phyloP scores from a whole-genome alignment of 2,329 filamentous ascomycete species.

The Bipolaris sorokiniana region DNA sequence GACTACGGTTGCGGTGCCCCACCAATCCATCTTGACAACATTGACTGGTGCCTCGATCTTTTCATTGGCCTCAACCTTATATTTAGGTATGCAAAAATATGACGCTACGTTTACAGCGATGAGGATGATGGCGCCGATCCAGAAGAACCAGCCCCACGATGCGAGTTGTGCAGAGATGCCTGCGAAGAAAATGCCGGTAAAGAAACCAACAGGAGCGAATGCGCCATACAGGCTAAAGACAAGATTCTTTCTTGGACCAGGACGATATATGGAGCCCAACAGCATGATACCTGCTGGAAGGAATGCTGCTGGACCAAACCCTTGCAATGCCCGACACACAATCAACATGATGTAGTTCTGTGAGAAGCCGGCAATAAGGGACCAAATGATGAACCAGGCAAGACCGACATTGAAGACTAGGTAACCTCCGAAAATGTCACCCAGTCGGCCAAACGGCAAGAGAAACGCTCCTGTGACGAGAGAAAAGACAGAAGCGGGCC shows the following conservation, averaged over 20 bases:
- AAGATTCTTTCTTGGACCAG: conserved; percentile 72
- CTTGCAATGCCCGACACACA: conserved; percentile 74
- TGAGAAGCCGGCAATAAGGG: conserved; percentile 72
- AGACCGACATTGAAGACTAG: conserved; percentile 68
- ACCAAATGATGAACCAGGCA: conserved; percentile 70
- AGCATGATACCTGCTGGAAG: conserved; percentile 72
- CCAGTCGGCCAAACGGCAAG: conserved; percentile 59
- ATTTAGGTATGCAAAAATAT: conserved; percentile 40
- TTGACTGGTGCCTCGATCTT: conserved; percentile 4
- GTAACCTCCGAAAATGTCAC: conserved; percentile 68
- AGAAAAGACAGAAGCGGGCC: conserved; percentile 49
- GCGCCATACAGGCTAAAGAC: conserved; percentile 66
- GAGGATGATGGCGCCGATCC: conserved; percentile 42
- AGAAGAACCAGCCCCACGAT: conserved; percentile 46
- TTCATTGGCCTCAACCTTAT: conserved; percentile 11
- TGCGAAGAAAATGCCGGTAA: conserved; percentile 47
- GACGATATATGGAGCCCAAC: conserved; percentile 68
- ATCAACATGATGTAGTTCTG: conserved; percentile 72
- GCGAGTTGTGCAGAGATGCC: conserved; percentile 40
- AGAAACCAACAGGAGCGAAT: conserved; percentile 57
- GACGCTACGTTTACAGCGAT: conserved; percentile 38
- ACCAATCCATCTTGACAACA: conserved; percentile 48
- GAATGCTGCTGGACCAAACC: conserved; percentile 74
- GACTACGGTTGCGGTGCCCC: conserved; percentile 43
- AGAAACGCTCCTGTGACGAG: conserved; percentile 47